Percentiles rank a stretch among this genome's conserved stretches.
Evolutionary conservation across 1,139 yeast species (phyloP).

Genomic region (Nakaseomyces kungkrabaensis): DNA sequence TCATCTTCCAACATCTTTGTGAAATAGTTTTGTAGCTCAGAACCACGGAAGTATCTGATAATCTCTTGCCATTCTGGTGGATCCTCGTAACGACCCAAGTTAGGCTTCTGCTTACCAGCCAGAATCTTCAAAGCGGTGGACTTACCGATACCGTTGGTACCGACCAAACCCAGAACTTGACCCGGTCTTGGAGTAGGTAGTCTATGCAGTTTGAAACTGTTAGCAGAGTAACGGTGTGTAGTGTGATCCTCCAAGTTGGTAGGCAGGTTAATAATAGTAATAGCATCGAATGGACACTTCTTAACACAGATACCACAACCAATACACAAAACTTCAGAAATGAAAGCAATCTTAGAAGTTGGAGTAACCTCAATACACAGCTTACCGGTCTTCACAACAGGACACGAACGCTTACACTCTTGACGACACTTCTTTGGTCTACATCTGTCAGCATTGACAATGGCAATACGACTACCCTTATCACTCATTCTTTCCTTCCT

Average conservation of each 20-base stretch:
- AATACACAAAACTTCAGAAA: constrained; percentile 90
- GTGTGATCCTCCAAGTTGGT: constrained; percentile 87
- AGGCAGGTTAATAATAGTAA: constrained; percentile 88
- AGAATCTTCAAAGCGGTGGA: constrained; percentile 95
- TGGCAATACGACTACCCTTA: constrained; percentile 80
- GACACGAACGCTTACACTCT: constrained; percentile 94
- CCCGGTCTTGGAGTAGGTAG: constrained; percentile 98
- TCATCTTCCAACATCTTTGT: constrained; percentile 89
- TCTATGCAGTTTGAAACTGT: constrained; percentile 92
- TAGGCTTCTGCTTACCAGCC: constrained; percentile 98
- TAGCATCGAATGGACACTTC: constrained; percentile 97
- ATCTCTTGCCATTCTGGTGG: constrained; percentile 98
- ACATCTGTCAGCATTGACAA: constrained; percentile 87
- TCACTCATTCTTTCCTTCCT: constrained; percentile 17
- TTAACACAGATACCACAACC: constrained; percentile 99
- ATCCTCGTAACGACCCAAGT: constrained; percentile 82
- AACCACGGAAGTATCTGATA: constrained; percentile 84
- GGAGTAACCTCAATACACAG: constrained; percentile 95
- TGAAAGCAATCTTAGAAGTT: constrained; percentile 82
- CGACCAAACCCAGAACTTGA: constrained; percentile 93
- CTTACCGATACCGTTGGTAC: constrained; percentile 98
- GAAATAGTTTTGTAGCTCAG: constrained; percentile 92
- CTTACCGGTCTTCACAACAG: constrained; percentile 95
- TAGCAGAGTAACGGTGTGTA: constrained; percentile 95
- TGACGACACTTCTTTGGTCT: constrained; percentile 98